Conservation (phyloP, 2,329 filamentous ascomycete genomes). For the Hypoxylon sp. region DNA sequence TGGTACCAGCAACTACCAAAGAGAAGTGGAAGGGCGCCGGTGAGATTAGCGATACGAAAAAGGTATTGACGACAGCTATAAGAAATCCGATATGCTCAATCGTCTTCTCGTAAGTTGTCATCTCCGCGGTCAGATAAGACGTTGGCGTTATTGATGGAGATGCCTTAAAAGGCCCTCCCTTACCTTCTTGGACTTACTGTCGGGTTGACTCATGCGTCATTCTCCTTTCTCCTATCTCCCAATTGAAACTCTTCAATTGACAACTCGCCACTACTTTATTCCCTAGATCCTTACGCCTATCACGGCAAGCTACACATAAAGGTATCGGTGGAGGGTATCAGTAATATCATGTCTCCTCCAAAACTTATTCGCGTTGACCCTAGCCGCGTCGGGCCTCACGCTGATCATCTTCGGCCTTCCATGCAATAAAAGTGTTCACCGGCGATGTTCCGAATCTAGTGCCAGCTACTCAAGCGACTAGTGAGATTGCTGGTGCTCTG, state of each 20-base stretch:
- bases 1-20: no score
- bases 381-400: neutral
- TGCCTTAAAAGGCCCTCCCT: no score
- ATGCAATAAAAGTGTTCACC: neutral
- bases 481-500: neutral
- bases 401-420: neutral
- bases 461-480: neutral
- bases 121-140: no score
- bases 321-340: neutral
- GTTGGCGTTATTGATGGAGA: no score
- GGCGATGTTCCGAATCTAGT: neutral
- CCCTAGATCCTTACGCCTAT: neutral
- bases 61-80: no score
- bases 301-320: neutral
- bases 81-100: no score
- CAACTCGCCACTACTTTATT: neutral
- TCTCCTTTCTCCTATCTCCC: neutral
- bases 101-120: no score
- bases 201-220: no score
- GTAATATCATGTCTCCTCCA: conserved; percentile 2
- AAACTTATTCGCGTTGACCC: neutral
- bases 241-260: neutral
- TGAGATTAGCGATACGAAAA: no score
- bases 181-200: no score
- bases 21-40: no score